Percentiles rank a stretch among this genome's conserved stretches.
phyloP scores from a whole-genome alignment of 2,329 filamentous ascomycete species.

The Fusarium caatingaense region DNA sequence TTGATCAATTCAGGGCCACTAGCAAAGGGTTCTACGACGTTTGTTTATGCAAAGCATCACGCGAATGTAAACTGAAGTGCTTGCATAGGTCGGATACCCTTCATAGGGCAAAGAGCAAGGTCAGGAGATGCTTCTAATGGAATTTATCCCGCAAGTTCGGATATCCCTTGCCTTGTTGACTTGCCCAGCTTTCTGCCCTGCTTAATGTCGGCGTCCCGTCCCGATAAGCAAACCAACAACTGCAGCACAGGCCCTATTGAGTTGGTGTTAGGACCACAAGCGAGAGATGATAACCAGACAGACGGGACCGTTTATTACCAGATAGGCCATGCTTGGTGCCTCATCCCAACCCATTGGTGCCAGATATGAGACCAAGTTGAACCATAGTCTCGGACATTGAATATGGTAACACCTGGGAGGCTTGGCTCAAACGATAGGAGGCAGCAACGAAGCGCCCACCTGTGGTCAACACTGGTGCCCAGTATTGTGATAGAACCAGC shows the following conservation, averaged over 20 bases:
- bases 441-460: background rate
- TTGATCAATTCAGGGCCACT: background rate
- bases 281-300: constrained; percentile 6
- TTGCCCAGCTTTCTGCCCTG: background rate
- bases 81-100: background rate
- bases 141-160: background rate
- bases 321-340: background rate
- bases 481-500: background rate
- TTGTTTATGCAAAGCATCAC: constrained; percentile 11
- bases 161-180: background rate
- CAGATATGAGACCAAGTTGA: background rate
- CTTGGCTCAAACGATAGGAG: constrained; percentile 1
- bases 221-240: constrained; percentile 13
- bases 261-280: constrained; percentile 3
- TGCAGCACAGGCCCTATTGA: constrained; percentile 7
- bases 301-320: constrained; percentile 1
- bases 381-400: background rate
- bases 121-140: background rate
- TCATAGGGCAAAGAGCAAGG: background rate
- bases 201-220: constrained; percentile 13
- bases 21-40: background rate
- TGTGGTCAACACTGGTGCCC: background rate
- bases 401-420: background rate
- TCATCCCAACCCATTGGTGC: background rate
- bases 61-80: constrained; percentile 1